These are phyloP conservation scores for Pilatotrama ljubarskyi DNA, from an alignment of 768 basidiomycete species.

Conservation along the genomic window DNA sequence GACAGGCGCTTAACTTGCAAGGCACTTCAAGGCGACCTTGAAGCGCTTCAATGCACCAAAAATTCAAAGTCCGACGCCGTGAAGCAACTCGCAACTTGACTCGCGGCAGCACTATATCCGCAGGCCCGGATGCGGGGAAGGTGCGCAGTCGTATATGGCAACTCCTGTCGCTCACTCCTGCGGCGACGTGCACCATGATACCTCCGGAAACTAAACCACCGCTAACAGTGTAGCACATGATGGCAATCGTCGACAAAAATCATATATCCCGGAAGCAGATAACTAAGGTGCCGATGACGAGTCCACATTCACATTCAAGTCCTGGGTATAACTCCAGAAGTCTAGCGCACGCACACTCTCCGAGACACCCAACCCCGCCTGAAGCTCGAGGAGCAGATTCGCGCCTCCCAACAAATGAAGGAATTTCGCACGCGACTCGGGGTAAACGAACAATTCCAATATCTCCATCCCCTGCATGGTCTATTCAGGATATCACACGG, in stretches of 20 bases:
- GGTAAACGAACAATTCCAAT: conserved; percentile 64
- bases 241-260: too few species aligned
- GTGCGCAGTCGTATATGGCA: not conserved
- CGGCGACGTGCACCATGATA: not conserved
- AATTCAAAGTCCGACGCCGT: too few species aligned
- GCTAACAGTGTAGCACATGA: too few species aligned
- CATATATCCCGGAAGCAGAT: too few species aligned
- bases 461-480: conserved; percentile 52
- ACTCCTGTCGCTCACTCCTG: not conserved
- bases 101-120: too few species aligned
- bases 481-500: not conserved
- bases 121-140: not conserved
- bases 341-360: conserved; percentile 39
- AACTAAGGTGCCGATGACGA: not conserved
- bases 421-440: conserved; percentile 72
- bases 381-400: conserved; percentile 40
- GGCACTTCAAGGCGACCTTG: too few species aligned
- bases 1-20: too few species aligned
- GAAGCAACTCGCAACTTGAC: too few species aligned
- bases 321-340: conserved; percentile 64
- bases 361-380: conserved; percentile 22
- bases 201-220: too few species aligned
- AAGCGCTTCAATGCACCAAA: too few species aligned
- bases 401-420: conserved; percentile 52
- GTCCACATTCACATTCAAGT: not conserved